These are phyloP conservation scores for Penicillium atrosanguineum DNA, from an alignment of 495 filamentous ascomycete genomes.

Conservation along the genomic window DNA sequence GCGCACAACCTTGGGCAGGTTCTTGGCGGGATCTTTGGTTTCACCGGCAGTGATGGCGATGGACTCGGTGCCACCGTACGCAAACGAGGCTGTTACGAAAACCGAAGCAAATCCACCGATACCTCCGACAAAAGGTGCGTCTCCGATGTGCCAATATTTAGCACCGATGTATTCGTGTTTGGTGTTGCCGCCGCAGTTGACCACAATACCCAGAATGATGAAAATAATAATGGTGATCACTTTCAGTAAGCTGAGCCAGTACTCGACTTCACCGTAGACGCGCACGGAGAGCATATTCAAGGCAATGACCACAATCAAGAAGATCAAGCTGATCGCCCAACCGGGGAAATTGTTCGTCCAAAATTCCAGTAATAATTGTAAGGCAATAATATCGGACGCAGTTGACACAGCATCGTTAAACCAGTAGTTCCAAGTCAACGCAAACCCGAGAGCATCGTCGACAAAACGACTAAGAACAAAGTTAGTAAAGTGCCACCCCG, in stretches of 20 bases:
- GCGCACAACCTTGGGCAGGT: slow-evolving; percentile 47
- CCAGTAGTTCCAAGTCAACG: slow-evolving; percentile 58
- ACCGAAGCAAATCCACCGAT: slow-evolving; percentile 54
- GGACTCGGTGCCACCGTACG: slow-evolving; percentile 54
- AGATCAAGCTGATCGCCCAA: slow-evolving; percentile 52
- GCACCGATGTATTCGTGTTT: slow-evolving; percentile 45
- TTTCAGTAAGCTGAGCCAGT: slow-evolving; percentile 55
- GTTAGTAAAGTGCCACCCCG: neutral
- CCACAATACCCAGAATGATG: slow-evolving; percentile 50
- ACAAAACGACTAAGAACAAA: slow-evolving; percentile 46
- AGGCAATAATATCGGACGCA: slow-evolving; percentile 52
- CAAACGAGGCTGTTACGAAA: slow-evolving; percentile 53
- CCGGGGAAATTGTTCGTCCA: slow-evolving; percentile 53
- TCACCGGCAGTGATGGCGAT: slow-evolving; percentile 57
- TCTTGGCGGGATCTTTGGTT: slow-evolving; percentile 48
- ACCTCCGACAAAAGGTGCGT: slow-evolving; percentile 53
- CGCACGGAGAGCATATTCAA: slow-evolving; percentile 51
- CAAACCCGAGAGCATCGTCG: slow-evolving; percentile 55
- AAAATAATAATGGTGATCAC: slow-evolving; percentile 56
- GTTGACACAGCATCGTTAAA: slow-evolving; percentile 59
- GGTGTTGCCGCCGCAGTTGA: slow-evolving; percentile 51
- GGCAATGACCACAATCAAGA: slow-evolving; percentile 46
- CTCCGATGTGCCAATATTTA: slow-evolving; percentile 42
- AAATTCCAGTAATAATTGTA: slow-evolving; percentile 51
- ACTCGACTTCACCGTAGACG: slow-evolving; percentile 56